A percentile compares a stretch with the other conserved stretches of the same genome.
These are phyloP conservation scores for Lasiodiplodia sp. DNA, from an alignment of 2,329 filamentous ascomycete genomes.

Conservation along the genomic window DNA sequence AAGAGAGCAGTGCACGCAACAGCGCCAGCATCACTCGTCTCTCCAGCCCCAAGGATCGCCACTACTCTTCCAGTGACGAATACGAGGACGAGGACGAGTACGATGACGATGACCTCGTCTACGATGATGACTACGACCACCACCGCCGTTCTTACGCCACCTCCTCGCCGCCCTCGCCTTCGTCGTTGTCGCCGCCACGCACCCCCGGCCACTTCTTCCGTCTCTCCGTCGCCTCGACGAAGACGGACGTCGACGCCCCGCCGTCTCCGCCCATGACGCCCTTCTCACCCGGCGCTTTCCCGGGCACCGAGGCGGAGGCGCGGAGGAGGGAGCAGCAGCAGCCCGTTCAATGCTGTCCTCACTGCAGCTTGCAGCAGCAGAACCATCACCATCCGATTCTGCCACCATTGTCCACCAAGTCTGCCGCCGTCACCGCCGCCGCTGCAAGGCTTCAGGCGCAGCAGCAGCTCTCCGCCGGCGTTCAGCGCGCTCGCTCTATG, in stretches of 20 bases:
- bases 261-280: slow-evolving; percentile 28
- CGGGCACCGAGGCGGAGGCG: neutral
- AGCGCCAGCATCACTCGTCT: neutral
- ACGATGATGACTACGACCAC: neutral
- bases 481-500: slow-evolving; percentile 13
- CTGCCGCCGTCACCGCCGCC: neutral
- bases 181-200: neutral
- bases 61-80: neutral
- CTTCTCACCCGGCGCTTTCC: slow-evolving; percentile 28
- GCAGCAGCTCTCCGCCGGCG: neutral
- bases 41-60: neutral
- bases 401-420: neutral
- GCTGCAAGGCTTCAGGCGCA: neutral
- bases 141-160: neutral
- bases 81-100: neutral
- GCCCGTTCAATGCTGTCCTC: neutral
- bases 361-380: slow-evolving; percentile 6
- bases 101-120: neutral
- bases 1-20: neutral
- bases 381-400: neutral
- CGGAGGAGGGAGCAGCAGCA: too few species aligned
- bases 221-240: slow-evolving; percentile 32
- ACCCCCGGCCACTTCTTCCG: slow-evolving; percentile 16
- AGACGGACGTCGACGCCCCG: slow-evolving; percentile 41
- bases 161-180: neutral